Base-by-base conservation (phyloP, 805 yeast species). In the Candida xyloterini region DNA sequence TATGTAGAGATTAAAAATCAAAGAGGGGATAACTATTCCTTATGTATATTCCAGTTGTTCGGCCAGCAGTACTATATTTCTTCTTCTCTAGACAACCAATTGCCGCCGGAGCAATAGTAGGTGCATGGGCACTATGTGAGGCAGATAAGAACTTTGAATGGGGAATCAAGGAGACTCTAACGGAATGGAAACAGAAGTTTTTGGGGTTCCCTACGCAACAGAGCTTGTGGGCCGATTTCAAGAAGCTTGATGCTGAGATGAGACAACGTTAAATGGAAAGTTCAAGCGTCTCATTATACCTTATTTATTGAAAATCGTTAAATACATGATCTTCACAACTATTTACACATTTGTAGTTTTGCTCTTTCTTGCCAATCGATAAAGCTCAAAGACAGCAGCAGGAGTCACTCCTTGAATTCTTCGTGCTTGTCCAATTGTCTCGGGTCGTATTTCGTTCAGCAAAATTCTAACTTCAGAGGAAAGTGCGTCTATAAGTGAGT, bases 391-490 rank as follows among this genome's bases (percentile, higher is more conserved):
- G 13, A 87, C 68, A 0, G 96, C 93, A 0, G 96, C 91, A 0
- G 98, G 96, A 0, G 98, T 91, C 2, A 93, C 80, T 1, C 99
- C 98, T 55, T 93, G 95, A 10, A 91, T 84, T 51, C 98, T 71
- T 57, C 95, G 74, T 0, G 98, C 98, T 59, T 93, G 98, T 0
- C 98, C 98, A 31, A 93, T 78, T 0, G 97, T 93, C 38, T 78
- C 77, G 0, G 99, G 99, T 46, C 85, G 82, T 11, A 87, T 79
- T 9, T 73, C 70, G 52, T 87, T 85, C 39, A 93, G 67, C 9
- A 84, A 63, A 13, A 67, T 69, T 41, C 84, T 76, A 21, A 81
- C 90, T 56, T 91, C 97, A 18, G 76, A 70, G 2, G 95, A 84
- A n/a, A 91, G 63, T 0, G 86, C 76, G 13, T 76, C 71, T 35